phyloP scores from a whole-genome alignment of 345 rosid genomes.

The Stellera chamaejasme region DNA sequence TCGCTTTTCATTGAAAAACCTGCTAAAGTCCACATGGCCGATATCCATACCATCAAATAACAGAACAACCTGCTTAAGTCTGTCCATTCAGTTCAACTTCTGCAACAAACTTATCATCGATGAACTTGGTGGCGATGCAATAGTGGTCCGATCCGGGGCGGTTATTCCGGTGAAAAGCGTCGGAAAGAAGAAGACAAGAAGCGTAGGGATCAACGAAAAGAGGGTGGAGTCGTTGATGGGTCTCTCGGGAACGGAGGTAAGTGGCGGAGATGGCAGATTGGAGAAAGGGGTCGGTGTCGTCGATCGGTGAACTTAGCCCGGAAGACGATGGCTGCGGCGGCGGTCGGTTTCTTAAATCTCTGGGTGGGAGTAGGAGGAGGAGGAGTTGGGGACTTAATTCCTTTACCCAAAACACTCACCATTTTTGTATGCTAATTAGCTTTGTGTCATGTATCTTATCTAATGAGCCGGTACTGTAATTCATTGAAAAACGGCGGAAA shows the following conservation, averaged over 20 bases:
- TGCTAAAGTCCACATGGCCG: slow-evolving; percentile 84
- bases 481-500: no score
- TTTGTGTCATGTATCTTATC: no score
- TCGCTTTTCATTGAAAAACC: no score
- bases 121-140: slow-evolving; percentile 71
- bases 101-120: slow-evolving; percentile 74
- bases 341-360: slow-evolving; percentile 14
- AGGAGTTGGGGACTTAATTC: slow-evolving; percentile 1
- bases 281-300: slow-evolving; percentile 50
- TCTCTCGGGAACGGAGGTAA: slow-evolving; percentile 77
- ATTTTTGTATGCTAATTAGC: slow-evolving; percentile 13
- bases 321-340: slow-evolving; percentile 12
- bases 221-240: slow-evolving; percentile 66
- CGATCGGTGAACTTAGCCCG: slow-evolving; percentile 38
- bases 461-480: no score
- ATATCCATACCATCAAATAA: slow-evolving; percentile 90
- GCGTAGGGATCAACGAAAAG: slow-evolving; percentile 82
- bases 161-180: slow-evolving; percentile 27
- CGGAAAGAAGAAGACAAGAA: slow-evolving; percentile 60
- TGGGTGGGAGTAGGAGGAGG: slow-evolving; percentile 12
- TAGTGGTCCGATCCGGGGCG: slow-evolving; percentile 33
- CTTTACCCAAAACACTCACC: slow-evolving; percentile 19
- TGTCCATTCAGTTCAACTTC: slow-evolving; percentile 50
- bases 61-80: slow-evolving; percentile 86
- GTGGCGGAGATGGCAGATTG: slow-evolving; percentile 54